phyloP scores from a whole-genome alignment of 2,329 filamentous ascomycete species.

The Penicillium sp. region DNA sequence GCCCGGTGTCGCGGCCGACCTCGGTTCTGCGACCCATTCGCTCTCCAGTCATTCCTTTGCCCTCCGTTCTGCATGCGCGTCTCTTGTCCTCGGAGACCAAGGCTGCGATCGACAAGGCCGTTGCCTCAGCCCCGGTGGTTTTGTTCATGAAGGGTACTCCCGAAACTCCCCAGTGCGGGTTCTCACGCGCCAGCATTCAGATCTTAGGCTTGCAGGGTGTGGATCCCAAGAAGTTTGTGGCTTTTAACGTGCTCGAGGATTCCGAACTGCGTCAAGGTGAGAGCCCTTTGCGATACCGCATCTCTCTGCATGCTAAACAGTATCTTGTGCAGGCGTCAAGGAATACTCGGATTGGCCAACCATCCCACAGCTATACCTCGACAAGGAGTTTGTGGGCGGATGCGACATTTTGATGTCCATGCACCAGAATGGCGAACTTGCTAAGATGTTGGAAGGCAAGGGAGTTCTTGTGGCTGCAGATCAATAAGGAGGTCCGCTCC shows the following conservation, averaged over 20 bases:
- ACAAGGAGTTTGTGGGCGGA: conserved; percentile 95
- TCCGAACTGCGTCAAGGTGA: conserved; percentile 73
- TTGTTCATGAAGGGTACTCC: conserved; percentile 99
- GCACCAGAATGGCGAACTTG: conserved; percentile 92
- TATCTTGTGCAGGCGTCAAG: conserved; percentile 68
- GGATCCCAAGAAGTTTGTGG: conserved; percentile 92
- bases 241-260: conserved; percentile 95
- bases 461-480: conserved; percentile 67
- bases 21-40: conserved; percentile 20
- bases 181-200: conserved; percentile 90
- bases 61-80: conserved; percentile 43
- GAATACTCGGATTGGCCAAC: conserved; percentile 99
- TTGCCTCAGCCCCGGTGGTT: conserved; percentile 82
- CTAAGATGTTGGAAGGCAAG: conserved; percentile 88
- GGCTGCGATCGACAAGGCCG: conserved; percentile 81
- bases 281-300: conserved; percentile 11
- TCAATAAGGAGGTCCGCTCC: conserved; percentile 20
- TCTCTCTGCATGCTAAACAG: background rate
- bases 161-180: conserved; percentile 91
- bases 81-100: conserved; percentile 74
- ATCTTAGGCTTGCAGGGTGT: conserved; percentile 92
- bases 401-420: conserved; percentile 95
- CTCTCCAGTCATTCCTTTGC: conserved; percentile 34
- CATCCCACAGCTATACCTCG: conserved; percentile 91
- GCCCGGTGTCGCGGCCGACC: conserved; percentile 26